Evolutionary conservation across 495 filamentous ascomycete genomes (phyloP).

Genomic region (Jackrogersella multiformis): DNA sequence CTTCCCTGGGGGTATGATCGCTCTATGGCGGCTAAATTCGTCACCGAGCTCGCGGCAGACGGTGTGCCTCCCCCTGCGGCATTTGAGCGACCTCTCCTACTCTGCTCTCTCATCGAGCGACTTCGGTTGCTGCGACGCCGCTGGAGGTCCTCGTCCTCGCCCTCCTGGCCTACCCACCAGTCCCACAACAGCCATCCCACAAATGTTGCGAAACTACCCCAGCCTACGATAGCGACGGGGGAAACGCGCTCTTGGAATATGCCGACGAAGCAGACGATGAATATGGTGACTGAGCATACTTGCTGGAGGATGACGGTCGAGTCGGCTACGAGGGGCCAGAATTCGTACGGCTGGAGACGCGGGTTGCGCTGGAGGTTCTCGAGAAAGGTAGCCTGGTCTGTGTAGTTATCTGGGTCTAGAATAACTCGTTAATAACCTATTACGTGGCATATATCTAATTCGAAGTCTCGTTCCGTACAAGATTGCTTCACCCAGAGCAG

Average conservation of each 20-base stretch:
- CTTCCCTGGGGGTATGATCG: conserved; percentile 40
- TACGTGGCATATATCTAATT: neutral
- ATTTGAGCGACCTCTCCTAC: conserved; percentile 41
- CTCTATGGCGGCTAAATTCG: conserved; percentile 46
- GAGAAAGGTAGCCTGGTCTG: conserved; percentile 93
- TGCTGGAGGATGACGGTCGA: conserved; percentile 97
- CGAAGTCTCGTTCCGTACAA: conserved; percentile 62
- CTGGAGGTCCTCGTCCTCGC: conserved; percentile 49
- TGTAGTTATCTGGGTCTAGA: conserved; percentile 96
- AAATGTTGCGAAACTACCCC: conserved; percentile 82
- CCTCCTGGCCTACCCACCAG: conserved; percentile 76
- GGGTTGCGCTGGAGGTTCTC: conserved; percentile 96
- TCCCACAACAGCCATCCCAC: conserved; percentile 93
- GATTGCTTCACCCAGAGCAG: conserved; percentile 97
- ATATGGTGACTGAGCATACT: conserved; percentile 91
- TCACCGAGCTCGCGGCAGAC: conserved; percentile 54
- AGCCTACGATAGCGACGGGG: conserved; percentile 85
- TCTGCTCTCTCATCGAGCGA: conserved; percentile 38
- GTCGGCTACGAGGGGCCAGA: conserved; percentile 95
- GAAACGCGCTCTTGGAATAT: conserved; percentile 87
- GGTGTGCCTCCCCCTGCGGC: conserved; percentile 24
- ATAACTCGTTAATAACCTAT: conserved; percentile 4
- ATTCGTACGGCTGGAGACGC: conserved; percentile 92
- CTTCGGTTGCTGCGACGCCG: conserved; percentile 45
- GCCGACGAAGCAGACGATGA: conserved; percentile 90